Base-by-base conservation (phyloP, 2,329 filamentous ascomycete genomes). In the Penicillium sp. region DNA sequence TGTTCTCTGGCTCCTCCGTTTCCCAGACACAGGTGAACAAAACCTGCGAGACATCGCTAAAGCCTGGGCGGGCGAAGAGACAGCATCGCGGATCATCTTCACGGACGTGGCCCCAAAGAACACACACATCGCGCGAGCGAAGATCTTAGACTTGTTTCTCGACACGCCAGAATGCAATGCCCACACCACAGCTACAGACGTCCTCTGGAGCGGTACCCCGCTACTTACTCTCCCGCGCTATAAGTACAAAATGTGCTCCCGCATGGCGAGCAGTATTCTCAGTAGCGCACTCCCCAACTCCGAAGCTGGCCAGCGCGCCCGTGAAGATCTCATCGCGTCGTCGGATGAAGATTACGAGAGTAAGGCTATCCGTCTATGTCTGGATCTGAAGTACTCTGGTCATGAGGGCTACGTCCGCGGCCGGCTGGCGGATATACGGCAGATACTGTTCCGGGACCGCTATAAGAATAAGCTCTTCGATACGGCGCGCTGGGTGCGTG, bases 101-200 rank as follows among this genome's bases (percentile, higher is more conserved):
- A 99, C 94, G 6, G 94, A 99, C 70, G 94, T 99, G 12, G 94
- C 94, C 0, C 91, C 93, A 4, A 99, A 99, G 73, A 88, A 90
- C 63, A 86, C 92, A 62, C 94, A 99, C 73, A 99, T 99, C 62
- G 88, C 90, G 7, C 87, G 94, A 33, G 94, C 94, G 6, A 86
- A 92, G 22, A 85, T 99, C 28, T 93, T 93, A 70, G 94, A 99
- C 75, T 79, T 99, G 7, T 97, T 99, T 70, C 84, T 99, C 14
- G 94, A 99, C 74, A 99, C 94, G 0, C 92, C 94, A 1, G 94
- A 99, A 74, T 99, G 94, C 76, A 99, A 99, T 69, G 94, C 92
- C 1, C 94, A 99, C 73, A 99, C 94, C 1, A 99, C 94, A 1
- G 94, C 94, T 2, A 95, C 94, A 12, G 94, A 99, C 68, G 88